Evolutionary conservation across 2,329 filamentous ascomycete species (phyloP), one percentile per base, ranked within the genome.

Genomic region (Fusarium sp.): DNA sequence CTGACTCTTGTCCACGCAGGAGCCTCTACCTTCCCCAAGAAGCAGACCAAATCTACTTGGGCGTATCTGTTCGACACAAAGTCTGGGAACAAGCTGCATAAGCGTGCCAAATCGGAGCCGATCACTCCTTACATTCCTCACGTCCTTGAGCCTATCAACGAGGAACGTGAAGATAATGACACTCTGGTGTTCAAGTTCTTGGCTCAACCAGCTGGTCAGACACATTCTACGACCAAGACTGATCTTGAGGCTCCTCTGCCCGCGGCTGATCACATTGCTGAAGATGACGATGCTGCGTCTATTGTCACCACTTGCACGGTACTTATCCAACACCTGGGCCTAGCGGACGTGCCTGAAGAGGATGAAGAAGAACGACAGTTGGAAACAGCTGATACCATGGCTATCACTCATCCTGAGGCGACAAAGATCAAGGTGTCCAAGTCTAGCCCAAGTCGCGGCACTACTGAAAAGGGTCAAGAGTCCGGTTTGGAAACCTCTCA

Each of bases 21-120:
- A 47, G 32, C 32, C 8, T 26, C 40, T 2, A 43, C 14, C 7
- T n/a, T 14, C 1, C 20, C 38, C 12, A 36, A 21, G 11, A 59
- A 44, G 8, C 30, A 28, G 8, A 46, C 10, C 6, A 65, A 53
- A 23, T 53, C 49, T 14, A 11, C 44, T 4, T 65, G 51, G 65
- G 14, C 36, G 17, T 21, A 11, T 10, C 8, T 68, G 5, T 68
- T 68, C 12, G 59, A 68, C 15, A 65, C 51, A 4, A 62, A 57
- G 23, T 51, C 64, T 9, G 65, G 65, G 1, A 62, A 61, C 7
- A 68, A 68, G 14, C 55, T 68, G 2, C 64, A 65, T 12, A 68
- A 65, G 23, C 64, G 64, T 15, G 19, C 44, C 14, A 63, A 54
- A 14, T 68, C 65, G 4, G 60, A 52, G 3, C 65, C 64, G 2